A percentile compares a stretch with the other conserved stretches of the same genome.
Evolutionary conservation across 148 eudicot genomes (phyloP).

Genomic region (Rhododendron molle): DNA sequence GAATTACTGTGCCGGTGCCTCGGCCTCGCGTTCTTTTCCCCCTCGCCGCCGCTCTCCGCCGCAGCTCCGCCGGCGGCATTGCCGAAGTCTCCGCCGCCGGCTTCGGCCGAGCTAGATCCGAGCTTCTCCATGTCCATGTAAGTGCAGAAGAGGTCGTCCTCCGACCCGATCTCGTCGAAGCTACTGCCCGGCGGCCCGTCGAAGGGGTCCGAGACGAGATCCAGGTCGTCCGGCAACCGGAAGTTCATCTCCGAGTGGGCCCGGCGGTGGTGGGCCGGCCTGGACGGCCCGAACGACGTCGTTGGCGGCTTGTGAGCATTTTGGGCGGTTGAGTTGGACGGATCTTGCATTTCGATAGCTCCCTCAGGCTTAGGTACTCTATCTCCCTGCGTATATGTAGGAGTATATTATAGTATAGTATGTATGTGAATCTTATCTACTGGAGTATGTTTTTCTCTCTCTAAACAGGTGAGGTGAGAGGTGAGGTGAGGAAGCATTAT

Average conservation of each 20-base stretch:
- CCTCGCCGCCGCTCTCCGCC: conserved; percentile 18
- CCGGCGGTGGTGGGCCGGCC: conserved; percentile 45
- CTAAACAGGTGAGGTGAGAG: background rate
- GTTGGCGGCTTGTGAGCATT: conserved; percentile 3
- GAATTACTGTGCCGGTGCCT: conserved; percentile 60
- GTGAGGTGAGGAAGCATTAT: background rate
- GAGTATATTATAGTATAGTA: background rate
- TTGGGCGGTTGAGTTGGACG: conserved; percentile 12
- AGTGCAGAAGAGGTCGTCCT: conserved; percentile 54
- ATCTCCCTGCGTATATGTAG: background rate
- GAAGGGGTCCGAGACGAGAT: conserved; percentile 44
- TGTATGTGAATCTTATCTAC: background rate
- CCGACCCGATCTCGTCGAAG: conserved; percentile 45
- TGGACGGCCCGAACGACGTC: conserved; percentile 7
- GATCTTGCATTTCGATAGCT: conserved; percentile 23
- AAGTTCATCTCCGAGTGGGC: conserved; percentile 59
- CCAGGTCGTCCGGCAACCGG: conserved; percentile 54
- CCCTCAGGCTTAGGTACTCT: background rate
- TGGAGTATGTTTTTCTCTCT: background rate
- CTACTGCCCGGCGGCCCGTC: conserved; percentile 29
- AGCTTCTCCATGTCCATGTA: conserved; percentile 74
- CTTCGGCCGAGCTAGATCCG: conserved; percentile 25
- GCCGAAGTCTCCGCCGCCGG: conserved; percentile 5
- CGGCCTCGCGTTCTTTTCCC: conserved; percentile 23
- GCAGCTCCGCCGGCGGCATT: conserved; percentile 14